A percentile compares a stretch with the other conserved stretches of the same genome.
Evolutionary conservation across 2,329 filamentous ascomycete genomes (phyloP).

Genomic region (Aspergillus ochraceoroseus): DNA sequence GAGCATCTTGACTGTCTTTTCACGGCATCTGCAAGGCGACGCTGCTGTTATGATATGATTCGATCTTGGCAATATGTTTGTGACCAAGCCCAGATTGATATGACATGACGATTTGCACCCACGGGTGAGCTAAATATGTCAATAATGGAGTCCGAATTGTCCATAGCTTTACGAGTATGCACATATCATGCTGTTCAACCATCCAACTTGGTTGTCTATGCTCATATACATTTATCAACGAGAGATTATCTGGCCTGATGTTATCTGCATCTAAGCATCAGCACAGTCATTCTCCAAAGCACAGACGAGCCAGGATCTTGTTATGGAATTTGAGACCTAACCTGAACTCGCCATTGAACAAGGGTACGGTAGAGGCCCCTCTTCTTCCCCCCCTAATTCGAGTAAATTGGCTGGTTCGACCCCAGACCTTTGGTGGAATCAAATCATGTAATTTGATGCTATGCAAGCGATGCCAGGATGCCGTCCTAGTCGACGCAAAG

Average conservation of each 20-base stretch:
- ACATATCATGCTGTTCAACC: background rate
- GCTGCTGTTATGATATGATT: background rate
- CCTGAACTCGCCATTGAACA: no score
- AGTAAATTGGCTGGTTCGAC: background rate
- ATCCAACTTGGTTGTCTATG: background rate
- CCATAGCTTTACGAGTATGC: constrained; percentile 1
- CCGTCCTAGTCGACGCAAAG: background rate
- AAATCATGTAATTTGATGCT: constrained; percentile 13
- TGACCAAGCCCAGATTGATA: background rate
- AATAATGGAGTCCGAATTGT: background rate
- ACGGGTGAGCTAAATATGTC: no score
- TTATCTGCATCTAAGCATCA: constrained; percentile 8
- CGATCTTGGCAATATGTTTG: constrained; percentile 4
- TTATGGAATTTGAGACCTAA: no score
- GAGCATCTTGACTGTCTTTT: constrained; percentile 3
- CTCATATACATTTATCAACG: background rate
- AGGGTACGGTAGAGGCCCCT: no score
- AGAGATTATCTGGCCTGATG: background rate
- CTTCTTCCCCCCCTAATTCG: no score
- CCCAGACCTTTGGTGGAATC: constrained; percentile 1
- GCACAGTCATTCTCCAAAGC: background rate
- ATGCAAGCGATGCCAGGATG: constrained; percentile 21
- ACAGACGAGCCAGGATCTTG: background rate
- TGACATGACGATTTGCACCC: background rate
- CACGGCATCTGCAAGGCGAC: constrained; percentile 10